Conservation (phyloP, 768 basidiomycete species). For the Suillus lakei region DNA sequence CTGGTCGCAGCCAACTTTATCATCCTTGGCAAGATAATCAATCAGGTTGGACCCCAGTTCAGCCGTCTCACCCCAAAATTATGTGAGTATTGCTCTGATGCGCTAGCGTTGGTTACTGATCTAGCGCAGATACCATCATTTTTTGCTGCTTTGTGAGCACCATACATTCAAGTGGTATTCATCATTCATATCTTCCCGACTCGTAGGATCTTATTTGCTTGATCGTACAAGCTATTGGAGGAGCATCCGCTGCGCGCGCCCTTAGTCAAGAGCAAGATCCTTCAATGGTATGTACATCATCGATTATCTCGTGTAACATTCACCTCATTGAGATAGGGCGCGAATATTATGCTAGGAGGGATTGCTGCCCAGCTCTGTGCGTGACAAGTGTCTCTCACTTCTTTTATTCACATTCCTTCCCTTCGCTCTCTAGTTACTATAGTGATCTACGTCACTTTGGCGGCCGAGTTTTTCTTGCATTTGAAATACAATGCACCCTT, state of each 20-base stretch:
- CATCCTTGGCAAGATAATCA: too few species aligned
- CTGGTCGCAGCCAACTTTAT: too few species aligned
- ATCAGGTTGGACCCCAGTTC: too few species aligned
- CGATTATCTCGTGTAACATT: background rate
- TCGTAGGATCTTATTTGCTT: conserved; percentile 43
- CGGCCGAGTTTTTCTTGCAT: conserved; percentile 51
- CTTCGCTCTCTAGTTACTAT: conserved; percentile 42
- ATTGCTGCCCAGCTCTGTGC: conserved; percentile 62
- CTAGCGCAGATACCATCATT: conserved; percentile 14
- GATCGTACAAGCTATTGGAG: conserved; percentile 45
- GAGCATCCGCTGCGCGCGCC: conserved; percentile 49
- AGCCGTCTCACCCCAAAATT: too few species aligned
- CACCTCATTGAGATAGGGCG: conserved; percentile 40
- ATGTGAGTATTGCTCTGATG: too few species aligned
- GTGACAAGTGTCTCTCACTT: conserved; percentile 28
- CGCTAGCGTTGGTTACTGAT: too few species aligned
- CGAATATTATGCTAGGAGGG: conserved; percentile 63
- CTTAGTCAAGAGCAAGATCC: conserved; percentile 26
- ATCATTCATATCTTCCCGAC: background rate
- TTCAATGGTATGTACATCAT: conserved; percentile 10
- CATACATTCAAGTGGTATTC: background rate
- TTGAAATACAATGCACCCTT: conserved; percentile 43
- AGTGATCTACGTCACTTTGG: conserved; percentile 44
- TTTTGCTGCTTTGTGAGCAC: conserved; percentile 18
- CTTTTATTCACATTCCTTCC: conserved; percentile 16